These are phyloP conservation scores for Cyclostephanos tholiformis DNA, from an alignment of 108 stramenopile species.

Conservation along the genomic window DNA sequence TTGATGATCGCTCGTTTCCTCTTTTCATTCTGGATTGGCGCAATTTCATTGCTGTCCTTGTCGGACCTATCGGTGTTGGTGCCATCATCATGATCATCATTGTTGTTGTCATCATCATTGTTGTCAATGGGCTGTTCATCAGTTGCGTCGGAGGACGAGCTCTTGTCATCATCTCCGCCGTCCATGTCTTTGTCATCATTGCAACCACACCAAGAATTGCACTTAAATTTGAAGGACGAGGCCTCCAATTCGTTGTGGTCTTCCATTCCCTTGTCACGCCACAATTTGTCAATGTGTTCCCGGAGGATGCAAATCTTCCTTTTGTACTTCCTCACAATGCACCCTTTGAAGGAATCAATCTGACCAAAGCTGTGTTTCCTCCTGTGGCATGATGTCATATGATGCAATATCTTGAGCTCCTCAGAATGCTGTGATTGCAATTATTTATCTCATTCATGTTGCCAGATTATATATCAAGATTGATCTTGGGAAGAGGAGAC, in stretches of 20 bases:
- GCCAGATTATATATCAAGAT: not conserved
- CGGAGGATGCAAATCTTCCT: slow-evolving; percentile 1
- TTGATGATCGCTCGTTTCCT: not conserved
- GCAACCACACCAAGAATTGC: no score
- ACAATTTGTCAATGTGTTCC: slow-evolving; percentile 2
- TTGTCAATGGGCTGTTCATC: not conserved
- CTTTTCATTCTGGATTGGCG: not conserved
- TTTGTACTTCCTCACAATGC: slow-evolving; percentile 5
- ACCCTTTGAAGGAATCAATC: not conserved
- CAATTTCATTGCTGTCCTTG: not conserved
- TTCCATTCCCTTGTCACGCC: not conserved
- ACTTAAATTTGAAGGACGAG: no score
- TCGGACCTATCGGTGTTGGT: not conserved
- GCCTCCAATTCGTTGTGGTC: not conserved
- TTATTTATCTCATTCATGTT: slow-evolving; percentile 6
- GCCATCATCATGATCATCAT: not conserved
- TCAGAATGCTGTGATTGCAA: not conserved
- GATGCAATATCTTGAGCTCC: not conserved
- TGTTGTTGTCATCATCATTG: not conserved
- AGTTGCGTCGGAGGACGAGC: no score
- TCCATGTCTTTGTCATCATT: no score
- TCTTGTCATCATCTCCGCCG: no score
- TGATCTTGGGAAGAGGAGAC: no score
- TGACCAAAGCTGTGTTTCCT: slow-evolving; percentile 2
- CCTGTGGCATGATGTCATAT: not conserved